Base-by-base conservation (phyloP, 2,329 filamentous ascomycete genomes). In the Aspergillus novoparasiticus region DNA sequence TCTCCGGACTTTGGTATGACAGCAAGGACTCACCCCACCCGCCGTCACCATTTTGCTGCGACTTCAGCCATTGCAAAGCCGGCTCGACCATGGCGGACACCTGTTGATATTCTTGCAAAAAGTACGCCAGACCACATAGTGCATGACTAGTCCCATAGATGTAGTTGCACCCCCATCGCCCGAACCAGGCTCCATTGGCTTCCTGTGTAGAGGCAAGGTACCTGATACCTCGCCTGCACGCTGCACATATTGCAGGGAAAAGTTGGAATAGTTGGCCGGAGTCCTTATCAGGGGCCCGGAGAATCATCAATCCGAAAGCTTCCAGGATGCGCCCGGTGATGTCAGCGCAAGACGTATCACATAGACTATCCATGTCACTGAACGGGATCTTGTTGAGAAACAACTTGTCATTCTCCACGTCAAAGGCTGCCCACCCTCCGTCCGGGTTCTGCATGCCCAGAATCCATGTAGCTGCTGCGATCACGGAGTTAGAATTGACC, bases 371-470 rank as follows among this genome's bases (percentile, higher is more conserved):
- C 70, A 77, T 77, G 58, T 80, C 76, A 36, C 69, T 73, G 64
- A 80, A 80, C 1, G 76, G 76, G 32, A 76, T 74, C 23, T 72
- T 72, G 50, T 79, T 76, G 6, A 79, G 63, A 34, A 70, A 78
- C 0, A 71, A 59, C 34, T 69, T 66, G 59, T 78, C 66, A 57
- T 78, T 79, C 6, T 76, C 68, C 4, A 62, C 36, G 56, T 79
- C 77, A 53, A 79, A 79, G 6, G 73, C 73, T 2, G 59, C 76
- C 76, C 75, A 79, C 0, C 77, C 77, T 36, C 76, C 76, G 58
- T 79, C 77, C 1, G 45, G n/a, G 59, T 76, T 76, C 48, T 79
- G 76, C 75, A 79, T 79, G 3, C 73, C 75, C 1, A 75, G 58
- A 5, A 77, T 66, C 75, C 76, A 78, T 5, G 63, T 60, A 0